A percentile compares a stretch with the other conserved stretches of the same genome.
Evolutionary conservation across 2,329 filamentous ascomycete species (phyloP).

Genomic region (Pseudocercospora macadamiae): DNA sequence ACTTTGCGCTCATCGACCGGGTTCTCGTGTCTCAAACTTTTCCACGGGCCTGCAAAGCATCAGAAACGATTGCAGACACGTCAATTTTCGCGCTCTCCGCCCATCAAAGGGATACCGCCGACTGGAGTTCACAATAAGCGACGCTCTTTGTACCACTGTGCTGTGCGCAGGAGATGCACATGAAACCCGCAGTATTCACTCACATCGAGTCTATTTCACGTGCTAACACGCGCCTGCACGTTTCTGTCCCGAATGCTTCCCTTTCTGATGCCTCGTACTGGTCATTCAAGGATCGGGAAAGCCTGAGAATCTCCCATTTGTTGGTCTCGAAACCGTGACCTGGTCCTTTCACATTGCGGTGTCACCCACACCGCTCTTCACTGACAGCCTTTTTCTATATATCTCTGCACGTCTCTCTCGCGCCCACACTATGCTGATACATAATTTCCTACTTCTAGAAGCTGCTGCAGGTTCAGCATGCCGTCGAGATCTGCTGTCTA

Average conservation of each 20-base stretch:
- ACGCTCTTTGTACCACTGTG: conserved; percentile 9
- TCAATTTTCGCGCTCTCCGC: background rate
- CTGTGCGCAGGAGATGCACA: conserved; percentile 7
- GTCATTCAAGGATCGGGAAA: background rate
- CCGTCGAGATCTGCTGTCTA: conserved; percentile 20
- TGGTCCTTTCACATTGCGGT: conserved; percentile 18
- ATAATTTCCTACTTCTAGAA: conserved; percentile 8
- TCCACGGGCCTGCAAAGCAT: background rate
- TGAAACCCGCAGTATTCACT: conserved; percentile 13
- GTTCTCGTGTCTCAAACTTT: background rate
- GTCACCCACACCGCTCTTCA: conserved; percentile 22
- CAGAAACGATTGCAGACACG: background rate
- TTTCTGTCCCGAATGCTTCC: conserved; percentile 12
- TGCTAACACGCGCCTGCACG: conserved; percentile 17
- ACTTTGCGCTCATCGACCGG: background rate
- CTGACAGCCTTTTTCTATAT: conserved; percentile 6
- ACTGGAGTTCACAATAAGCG: conserved; percentile 5
- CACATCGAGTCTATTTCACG: conserved; percentile 11
- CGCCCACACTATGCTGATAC: background rate
- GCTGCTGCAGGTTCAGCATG: conserved; percentile 15
- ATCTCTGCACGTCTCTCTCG: conserved; percentile 2
- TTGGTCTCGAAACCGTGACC: conserved; percentile 15
- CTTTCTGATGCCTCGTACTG: conserved; percentile 8
- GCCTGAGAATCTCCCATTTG: conserved; percentile 8
- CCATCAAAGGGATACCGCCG: background rate